phyloP scores from a whole-genome alignment of 768 basidiomycete species.

The Chiua virens region DNA sequence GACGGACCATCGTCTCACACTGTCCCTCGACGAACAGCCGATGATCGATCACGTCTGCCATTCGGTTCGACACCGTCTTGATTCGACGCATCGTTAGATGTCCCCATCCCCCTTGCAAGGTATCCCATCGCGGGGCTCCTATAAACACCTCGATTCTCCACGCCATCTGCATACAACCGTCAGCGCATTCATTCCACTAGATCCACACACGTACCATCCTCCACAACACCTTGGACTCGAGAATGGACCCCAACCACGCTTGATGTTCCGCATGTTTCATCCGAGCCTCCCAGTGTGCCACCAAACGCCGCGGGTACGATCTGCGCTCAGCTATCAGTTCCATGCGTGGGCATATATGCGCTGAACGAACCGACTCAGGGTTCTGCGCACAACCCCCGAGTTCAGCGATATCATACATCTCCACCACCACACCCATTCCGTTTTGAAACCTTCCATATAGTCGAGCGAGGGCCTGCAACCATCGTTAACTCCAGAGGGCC shows the following conservation, averaged over 20 bases:
- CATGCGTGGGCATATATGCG: too few species aligned
- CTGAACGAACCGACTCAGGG: conserved; percentile 6
- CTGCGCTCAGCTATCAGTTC: too few species aligned
- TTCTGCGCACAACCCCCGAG: not conserved
- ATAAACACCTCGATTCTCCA: not conserved
- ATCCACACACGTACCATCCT: too few species aligned
- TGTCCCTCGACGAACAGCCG: not conserved
- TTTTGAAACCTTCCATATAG: conserved; percentile 1
- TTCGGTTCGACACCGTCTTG: not conserved
- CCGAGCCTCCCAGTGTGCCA: too few species aligned
- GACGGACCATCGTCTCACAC: conserved; percentile 1
- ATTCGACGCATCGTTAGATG: not conserved
- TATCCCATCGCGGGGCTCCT: not conserved
- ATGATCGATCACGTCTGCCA: conserved; percentile 1
- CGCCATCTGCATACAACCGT: not conserved
- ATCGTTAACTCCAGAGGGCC: too few species aligned
- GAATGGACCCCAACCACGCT: too few species aligned
- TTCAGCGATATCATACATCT: conserved; percentile 7
- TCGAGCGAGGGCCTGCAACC: conserved; percentile 7
- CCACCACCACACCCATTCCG: not conserved
- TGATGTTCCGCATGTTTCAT: too few species aligned
- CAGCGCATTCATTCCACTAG: too few species aligned
- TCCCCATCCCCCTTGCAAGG: conserved; percentile 3
- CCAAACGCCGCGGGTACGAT: too few species aligned
- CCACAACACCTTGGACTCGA: too few species aligned